A percentile compares a stretch with the other conserved stretches of the same genome.
Evolutionary conservation across 2,329 filamentous ascomycete genomes (phyloP).

Genomic region (Fusarium clavum): DNA sequence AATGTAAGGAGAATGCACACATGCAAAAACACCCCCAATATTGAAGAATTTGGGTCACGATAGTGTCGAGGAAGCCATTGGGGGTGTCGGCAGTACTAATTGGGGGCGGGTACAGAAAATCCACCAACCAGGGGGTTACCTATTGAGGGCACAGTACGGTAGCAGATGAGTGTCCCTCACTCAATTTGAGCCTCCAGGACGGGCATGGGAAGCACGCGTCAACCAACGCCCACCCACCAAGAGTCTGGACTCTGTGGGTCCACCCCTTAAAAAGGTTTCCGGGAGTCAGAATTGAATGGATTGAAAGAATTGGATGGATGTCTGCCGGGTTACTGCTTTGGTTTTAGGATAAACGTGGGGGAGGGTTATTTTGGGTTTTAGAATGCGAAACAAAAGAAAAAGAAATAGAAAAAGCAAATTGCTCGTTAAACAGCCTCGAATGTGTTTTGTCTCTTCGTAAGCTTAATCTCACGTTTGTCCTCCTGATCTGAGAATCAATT

Average conservation of each 20-base stretch:
- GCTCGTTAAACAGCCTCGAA: not conserved
- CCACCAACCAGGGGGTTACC: slow-evolving; percentile 36
- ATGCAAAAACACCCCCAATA: slow-evolving; percentile 35
- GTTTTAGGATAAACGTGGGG: slow-evolving; percentile 10
- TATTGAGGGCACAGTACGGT: not conserved
- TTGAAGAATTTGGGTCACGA: slow-evolving; percentile 29
- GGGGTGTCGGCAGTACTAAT: slow-evolving; percentile 30
- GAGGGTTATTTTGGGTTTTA: slow-evolving; percentile 3
- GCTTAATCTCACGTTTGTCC: slow-evolving; percentile 14
- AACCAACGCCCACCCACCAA: slow-evolving; percentile 20
- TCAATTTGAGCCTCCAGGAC: slow-evolving; percentile 25
- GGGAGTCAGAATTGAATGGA: slow-evolving; percentile 20
- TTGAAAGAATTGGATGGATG: slow-evolving; percentile 14
- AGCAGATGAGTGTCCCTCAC: slow-evolving; percentile 21
- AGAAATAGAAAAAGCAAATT: not conserved
- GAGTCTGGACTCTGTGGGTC: slow-evolving; percentile 20
- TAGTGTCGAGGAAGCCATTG: slow-evolving; percentile 27
- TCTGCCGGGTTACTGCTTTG: slow-evolving; percentile 25
- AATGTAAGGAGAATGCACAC: not conserved
- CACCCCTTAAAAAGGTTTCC: slow-evolving; percentile 34
- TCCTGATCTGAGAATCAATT: slow-evolving; percentile 23
- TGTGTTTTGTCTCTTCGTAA: slow-evolving; percentile 2
- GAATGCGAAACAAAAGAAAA: not conserved
- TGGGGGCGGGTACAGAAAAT: slow-evolving; percentile 44
- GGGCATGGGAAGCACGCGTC: slow-evolving; percentile 11